phyloP scores from a whole-genome alignment of 371 early-diverging fungal species.

The Dichotomocladium elegans region DNA sequence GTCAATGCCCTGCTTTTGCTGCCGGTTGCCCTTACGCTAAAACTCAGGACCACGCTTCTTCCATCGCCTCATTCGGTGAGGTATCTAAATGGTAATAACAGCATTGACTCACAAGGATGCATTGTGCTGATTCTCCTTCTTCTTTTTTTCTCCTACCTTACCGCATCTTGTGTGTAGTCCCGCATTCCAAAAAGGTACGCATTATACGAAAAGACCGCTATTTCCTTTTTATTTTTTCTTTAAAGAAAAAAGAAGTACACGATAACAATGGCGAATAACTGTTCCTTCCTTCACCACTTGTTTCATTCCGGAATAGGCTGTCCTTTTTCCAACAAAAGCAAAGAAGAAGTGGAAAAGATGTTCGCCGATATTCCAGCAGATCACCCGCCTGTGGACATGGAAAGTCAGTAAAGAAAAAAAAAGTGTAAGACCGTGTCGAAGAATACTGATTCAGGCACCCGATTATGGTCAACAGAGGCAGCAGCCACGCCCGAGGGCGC shows the following conservation, averaged over 20 bases:
- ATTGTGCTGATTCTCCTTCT: not conserved
- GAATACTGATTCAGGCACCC: not conserved
- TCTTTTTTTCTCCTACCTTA: not conserved
- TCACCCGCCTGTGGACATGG: slow-evolving; percentile 35
- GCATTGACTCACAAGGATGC: not conserved
- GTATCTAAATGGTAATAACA: slow-evolving; percentile 40
- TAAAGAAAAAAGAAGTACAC: no score
- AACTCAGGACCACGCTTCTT: slow-evolving; percentile 24
- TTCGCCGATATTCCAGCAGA: slow-evolving; percentile 33
- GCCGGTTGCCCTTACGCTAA: slow-evolving; percentile 47
- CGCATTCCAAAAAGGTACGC: slow-evolving; percentile 42
- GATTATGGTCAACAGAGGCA: not conserved
- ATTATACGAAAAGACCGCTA: not conserved
- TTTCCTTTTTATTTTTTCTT: no score
- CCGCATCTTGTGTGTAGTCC: slow-evolving; percentile 21
- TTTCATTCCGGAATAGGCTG: slow-evolving; percentile 23
- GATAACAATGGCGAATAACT: no score
- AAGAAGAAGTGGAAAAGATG: slow-evolving; percentile 29
- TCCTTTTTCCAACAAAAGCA: slow-evolving; percentile 38
- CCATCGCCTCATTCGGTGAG: slow-evolving; percentile 30
- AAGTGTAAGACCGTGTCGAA: not conserved
- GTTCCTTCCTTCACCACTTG: not conserved
- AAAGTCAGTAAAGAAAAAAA: no score
- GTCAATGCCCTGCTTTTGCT: slow-evolving; percentile 46
- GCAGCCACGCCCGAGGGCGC: slow-evolving; percentile 27